Evolutionary conservation across 306 rosid species (phyloP).

Genomic region (Clitoria ternatea): DNA sequence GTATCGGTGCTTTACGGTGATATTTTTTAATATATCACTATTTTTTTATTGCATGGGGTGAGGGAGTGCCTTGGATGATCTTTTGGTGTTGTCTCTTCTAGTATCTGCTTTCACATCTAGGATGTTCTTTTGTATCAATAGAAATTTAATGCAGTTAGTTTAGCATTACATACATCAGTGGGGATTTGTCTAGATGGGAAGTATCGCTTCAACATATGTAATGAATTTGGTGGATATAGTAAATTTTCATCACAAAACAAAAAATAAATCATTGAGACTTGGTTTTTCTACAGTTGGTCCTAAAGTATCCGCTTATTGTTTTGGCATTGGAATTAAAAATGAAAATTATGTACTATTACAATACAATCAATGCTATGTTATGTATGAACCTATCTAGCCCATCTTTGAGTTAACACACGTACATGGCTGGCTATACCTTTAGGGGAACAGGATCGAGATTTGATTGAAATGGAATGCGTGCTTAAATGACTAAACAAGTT

Average conservation of each 20-base stretch:
- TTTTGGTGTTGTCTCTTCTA: neutral
- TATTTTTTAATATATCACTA: neutral
- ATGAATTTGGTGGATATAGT: neutral
- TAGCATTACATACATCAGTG: neutral
- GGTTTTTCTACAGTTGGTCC: neutral
- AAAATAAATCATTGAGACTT: neutral
- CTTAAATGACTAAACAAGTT: neutral
- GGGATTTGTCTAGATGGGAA: neutral
- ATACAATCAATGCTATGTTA: neutral
- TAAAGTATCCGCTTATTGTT: neutral
- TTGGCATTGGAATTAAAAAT: neutral
- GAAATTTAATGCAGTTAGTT: neutral
- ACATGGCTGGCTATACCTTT: neutral
- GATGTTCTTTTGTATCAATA: constrained; percentile 1
- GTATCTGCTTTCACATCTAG: neutral
- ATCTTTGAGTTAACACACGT: neutral
- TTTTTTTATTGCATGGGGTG: neutral
- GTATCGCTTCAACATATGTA: neutral
- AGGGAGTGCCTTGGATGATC: neutral
- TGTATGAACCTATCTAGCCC: neutral
- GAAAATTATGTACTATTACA: neutral
- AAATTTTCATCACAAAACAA: neutral
- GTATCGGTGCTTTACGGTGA: neutral
- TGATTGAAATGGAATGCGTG: too few species aligned
- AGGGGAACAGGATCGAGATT: neutral